These are phyloP conservation scores for Cudoniella acicularis DNA, from an alignment of 495 filamentous ascomycete species.

Conservation along the genomic window DNA sequence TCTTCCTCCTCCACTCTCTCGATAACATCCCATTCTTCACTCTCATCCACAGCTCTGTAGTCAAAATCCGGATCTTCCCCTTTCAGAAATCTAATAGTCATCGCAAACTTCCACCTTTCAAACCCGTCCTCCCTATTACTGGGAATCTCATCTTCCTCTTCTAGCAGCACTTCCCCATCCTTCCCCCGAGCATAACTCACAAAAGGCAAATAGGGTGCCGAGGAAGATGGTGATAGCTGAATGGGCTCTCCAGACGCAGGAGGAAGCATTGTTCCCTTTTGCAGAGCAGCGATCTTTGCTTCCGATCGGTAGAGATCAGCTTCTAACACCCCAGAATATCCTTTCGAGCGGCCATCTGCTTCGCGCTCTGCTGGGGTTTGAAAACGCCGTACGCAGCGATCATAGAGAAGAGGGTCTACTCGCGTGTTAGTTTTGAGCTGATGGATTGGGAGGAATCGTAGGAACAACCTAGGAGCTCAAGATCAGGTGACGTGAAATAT, in stretches of 20 bases:
- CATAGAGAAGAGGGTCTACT: slow-evolving; percentile 71
- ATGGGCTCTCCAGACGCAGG: background rate
- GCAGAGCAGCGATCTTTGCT: slow-evolving; percentile 64
- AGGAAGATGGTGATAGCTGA: background rate
- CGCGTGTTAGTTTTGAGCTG: slow-evolving; percentile 21
- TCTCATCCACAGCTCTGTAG: slow-evolving; percentile 63
- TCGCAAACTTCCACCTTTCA: slow-evolving; percentile 63
- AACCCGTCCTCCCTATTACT: slow-evolving; percentile 61
- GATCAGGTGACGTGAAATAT: slow-evolving; percentile 25
- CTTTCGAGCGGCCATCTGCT: slow-evolving; percentile 63
- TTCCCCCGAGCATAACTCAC: slow-evolving; percentile 14
- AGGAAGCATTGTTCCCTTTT: slow-evolving; percentile 27
- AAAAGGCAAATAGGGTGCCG: slow-evolving; percentile 33
- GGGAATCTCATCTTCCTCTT: slow-evolving; percentile 59
- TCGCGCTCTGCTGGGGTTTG: slow-evolving; percentile 68
- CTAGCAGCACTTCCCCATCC: slow-evolving; percentile 28
- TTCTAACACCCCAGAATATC: slow-evolving; percentile 66
- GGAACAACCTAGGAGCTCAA: slow-evolving; percentile 24
- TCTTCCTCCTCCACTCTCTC: slow-evolving; percentile 53
- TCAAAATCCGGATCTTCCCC: slow-evolving; percentile 71
- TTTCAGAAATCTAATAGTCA: slow-evolving; percentile 64
- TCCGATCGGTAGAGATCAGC: slow-evolving; percentile 67
- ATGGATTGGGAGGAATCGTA: background rate
- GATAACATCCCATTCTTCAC: slow-evolving; percentile 62
- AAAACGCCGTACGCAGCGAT: slow-evolving; percentile 71